These are phyloP conservation scores for Phyllosticta capitalensis DNA, from an alignment of 2,329 filamentous ascomycete species.

Conservation along the genomic window DNA sequence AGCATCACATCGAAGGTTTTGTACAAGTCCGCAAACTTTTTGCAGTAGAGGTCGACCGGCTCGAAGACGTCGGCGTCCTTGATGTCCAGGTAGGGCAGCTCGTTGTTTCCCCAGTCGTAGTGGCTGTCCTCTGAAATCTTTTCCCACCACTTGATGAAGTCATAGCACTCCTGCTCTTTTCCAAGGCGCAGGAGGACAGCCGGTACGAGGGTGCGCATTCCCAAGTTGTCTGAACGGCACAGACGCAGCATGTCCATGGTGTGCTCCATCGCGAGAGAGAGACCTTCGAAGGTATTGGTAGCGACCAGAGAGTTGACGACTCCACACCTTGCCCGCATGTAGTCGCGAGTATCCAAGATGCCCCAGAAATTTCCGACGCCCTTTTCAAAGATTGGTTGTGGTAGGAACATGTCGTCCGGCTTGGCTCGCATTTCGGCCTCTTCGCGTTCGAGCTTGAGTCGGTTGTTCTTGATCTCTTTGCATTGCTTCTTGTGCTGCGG, in stretches of 20 bases:
- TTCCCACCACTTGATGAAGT: conserved; percentile 40
- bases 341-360: no score
- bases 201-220: conserved; percentile 34
- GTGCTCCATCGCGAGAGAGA: no score
- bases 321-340: no score
- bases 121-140: conserved; percentile 15
- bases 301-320: no score
- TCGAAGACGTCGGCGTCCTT: conserved; percentile 36
- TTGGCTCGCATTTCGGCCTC: no score
- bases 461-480: no score
- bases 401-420: no score
- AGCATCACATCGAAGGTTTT: conserved; percentile 21
- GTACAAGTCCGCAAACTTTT: conserved; percentile 12
- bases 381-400: conserved; percentile 10
- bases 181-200: conserved; percentile 37
- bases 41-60: conserved; percentile 14
- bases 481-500: no score
- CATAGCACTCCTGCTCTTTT: conserved; percentile 43
- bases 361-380: no score
- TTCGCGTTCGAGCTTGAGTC: no score
- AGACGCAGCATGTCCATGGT: conserved; percentile 36
- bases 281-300: no score
- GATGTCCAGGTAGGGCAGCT: conserved; percentile 28
- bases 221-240: conserved; percentile 37
- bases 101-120: conserved; percentile 30